These are phyloP conservation scores for Alternaria incomplexa DNA, from an alignment of 2,329 filamentous ascomycete genomes.

Conservation along the genomic window DNA sequence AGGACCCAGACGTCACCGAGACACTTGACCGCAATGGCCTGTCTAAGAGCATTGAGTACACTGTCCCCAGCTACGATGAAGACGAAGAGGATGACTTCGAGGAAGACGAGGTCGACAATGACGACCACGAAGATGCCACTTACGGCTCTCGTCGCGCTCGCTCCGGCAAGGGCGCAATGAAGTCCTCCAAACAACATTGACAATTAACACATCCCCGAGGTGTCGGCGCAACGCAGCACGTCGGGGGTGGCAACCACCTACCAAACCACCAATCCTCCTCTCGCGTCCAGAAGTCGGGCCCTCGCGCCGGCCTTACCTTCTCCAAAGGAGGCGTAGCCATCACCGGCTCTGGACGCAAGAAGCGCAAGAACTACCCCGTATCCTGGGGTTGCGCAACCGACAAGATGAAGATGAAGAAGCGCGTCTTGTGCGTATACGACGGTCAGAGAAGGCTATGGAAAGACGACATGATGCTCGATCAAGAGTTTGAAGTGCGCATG, in stretches of 20 bases:
- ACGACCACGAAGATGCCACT: conserved; percentile 60
- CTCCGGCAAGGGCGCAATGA: conserved; percentile 56
- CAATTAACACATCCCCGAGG: conserved; percentile 59
- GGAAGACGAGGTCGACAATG: conserved; percentile 59
- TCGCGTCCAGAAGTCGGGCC: conserved; percentile 23
- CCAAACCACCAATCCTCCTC: conserved; percentile 45
- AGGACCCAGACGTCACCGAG: conserved; percentile 49
- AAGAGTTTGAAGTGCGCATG: conserved; percentile 90
- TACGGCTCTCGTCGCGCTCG: conserved; percentile 57
- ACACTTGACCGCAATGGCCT: conserved; percentile 49
- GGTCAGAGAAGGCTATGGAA: conserved; percentile 88
- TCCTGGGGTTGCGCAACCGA: conserved; percentile 92
- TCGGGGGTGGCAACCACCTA: conserved; percentile 45
- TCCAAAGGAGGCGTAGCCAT: conserved; percentile 74
- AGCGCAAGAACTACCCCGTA: conserved; percentile 89
- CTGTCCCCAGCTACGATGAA: conserved; percentile 58
- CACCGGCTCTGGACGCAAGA: conserved; percentile 73
- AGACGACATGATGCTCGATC: conserved; percentile 98
- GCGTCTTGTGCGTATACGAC: conserved; percentile 91
- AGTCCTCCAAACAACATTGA: conserved; percentile 60
- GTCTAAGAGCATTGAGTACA: conserved; percentile 54
- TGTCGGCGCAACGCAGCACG: conserved; percentile 47
- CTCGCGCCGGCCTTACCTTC: conserved; percentile 71
- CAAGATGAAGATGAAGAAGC: conserved; percentile 99
- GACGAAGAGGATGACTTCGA: conserved; percentile 55